Conservation (phyloP, 352 stramenopile genomes). For the Pythium pectinolyticum region DNA sequence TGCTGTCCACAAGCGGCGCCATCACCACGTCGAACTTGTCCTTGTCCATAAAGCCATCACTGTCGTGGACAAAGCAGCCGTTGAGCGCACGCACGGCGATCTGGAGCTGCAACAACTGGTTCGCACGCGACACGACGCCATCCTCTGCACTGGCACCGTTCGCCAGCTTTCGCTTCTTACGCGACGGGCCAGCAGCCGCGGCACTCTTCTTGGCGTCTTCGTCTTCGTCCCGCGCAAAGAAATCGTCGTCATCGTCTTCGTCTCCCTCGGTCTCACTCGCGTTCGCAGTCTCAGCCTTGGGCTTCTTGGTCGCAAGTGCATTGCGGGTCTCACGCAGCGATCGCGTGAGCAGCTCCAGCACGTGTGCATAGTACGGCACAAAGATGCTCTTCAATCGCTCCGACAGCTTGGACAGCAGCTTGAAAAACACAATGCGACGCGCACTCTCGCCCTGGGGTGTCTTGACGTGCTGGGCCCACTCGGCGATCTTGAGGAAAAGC, state of each 20-base stretch:
- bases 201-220: constrained; percentile 6
- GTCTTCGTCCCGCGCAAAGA: constrained; percentile 46
- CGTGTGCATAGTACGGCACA: constrained; percentile 84
- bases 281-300: constrained; percentile 18
- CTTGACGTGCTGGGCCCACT: constrained; percentile 66
- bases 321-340: constrained; percentile 52
- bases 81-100: constrained; percentile 70
- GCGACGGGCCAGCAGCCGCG: constrained; percentile 18
- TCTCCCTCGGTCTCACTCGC: constrained; percentile 40
- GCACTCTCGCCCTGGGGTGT: constrained; percentile 34
- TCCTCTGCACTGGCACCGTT: constrained; percentile 20
- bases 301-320: constrained; percentile 45
- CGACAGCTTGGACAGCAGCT: constrained; percentile 78
- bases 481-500: constrained; percentile 81
- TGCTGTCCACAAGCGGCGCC: constrained; percentile 65
- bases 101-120: constrained; percentile 48
- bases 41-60: constrained; percentile 86
- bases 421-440: constrained; percentile 79
- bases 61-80: constrained; percentile 86
- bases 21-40: constrained; percentile 81
- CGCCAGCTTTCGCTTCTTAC: constrained; percentile 61
- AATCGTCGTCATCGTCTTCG: constrained; percentile 56
- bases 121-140: constrained; percentile 33
- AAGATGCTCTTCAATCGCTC: constrained; percentile 86
- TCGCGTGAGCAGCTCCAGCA: constrained; percentile 58